A percentile compares a stretch with the other conserved stretches of the same genome.
Evolutionary conservation across 2,329 filamentous ascomycete species (phyloP).

Genomic region (Fonsecaea monophora): DNA sequence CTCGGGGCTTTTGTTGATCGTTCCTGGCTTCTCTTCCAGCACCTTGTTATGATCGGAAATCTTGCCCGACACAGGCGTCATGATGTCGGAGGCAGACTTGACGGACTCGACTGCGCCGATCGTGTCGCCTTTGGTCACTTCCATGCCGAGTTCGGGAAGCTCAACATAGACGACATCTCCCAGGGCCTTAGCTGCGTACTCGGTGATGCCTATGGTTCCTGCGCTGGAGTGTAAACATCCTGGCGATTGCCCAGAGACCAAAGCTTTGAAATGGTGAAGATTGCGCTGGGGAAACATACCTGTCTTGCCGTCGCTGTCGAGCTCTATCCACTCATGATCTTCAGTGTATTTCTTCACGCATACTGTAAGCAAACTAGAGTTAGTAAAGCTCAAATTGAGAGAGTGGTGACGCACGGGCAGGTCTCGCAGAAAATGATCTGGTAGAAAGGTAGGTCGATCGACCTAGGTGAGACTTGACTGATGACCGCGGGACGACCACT

Average conservation of each 20-base stretch:
- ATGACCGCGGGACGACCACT: slow-evolving; percentile 16
- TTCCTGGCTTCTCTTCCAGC: slow-evolving; percentile 83
- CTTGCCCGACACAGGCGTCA: slow-evolving; percentile 80
- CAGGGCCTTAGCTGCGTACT: slow-evolving; percentile 88
- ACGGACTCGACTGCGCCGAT: slow-evolving; percentile 97
- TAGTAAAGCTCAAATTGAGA: slow-evolving; percentile 4
- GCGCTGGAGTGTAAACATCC: slow-evolving; percentile 9
- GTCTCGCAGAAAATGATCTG: slow-evolving; percentile 32
- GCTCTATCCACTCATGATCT: slow-evolving; percentile 98
- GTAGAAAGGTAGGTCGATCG: slow-evolving; percentile 15
- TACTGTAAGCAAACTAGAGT: slow-evolving; percentile 42
- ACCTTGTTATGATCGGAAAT: slow-evolving; percentile 75
- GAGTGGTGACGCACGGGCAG: slow-evolving; percentile 26
- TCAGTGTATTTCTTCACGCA: slow-evolving; percentile 83
- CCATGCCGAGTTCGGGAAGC: slow-evolving; percentile 74
- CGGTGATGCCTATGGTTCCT: slow-evolving; percentile 81
- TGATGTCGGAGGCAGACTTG: slow-evolving; percentile 97
- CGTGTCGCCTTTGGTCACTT: slow-evolving; percentile 76
- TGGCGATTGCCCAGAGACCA: background rate
- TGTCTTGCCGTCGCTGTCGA: slow-evolving; percentile 79
- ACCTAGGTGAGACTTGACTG: slow-evolving; percentile 8
- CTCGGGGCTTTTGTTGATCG: slow-evolving; percentile 91
- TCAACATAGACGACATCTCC: slow-evolving; percentile 98
- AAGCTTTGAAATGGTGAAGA: background rate
- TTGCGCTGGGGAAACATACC: slow-evolving; percentile 56